A percentile compares a stretch with the other conserved stretches of the same genome.
phyloP scores from a whole-genome alignment of 768 basidiomycete genomes.

The Kwoniella heveanensis region DNA sequence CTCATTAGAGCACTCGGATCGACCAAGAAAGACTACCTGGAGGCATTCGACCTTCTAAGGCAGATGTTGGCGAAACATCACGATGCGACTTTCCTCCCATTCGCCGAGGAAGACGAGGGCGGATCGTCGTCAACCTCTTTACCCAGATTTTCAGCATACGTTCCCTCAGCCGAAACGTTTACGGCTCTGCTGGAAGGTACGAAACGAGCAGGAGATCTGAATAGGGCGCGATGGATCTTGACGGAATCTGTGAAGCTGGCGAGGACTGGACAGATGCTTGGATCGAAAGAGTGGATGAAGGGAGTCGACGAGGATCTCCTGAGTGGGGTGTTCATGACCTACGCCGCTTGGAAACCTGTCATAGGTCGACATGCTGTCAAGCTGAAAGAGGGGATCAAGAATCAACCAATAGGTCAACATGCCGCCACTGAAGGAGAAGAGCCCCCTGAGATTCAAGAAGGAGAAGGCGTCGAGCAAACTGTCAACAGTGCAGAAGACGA shows the following conservation, averaged over 20 bases:
- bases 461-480: too few species aligned
- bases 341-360: constrained; percentile 75
- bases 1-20: constrained; percentile 76
- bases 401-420: background rate
- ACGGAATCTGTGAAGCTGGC: constrained; percentile 70
- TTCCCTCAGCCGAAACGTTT: constrained; percentile 71
- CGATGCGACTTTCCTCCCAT: constrained; percentile 60
- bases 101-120: constrained; percentile 32
- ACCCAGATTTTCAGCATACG: constrained; percentile 44
- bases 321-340: constrained; percentile 82
- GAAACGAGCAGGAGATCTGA: constrained; percentile 80
- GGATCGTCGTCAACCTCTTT: constrained; percentile 55
- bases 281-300: constrained; percentile 19
- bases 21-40: constrained; percentile 66
- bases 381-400: constrained; percentile 42
- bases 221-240: constrained; percentile 82
- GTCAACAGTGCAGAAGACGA: constrained; percentile 10
- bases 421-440: too few species aligned
- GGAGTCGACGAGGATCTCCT: constrained; percentile 69
- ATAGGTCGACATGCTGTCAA: constrained; percentile 64
- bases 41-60: constrained; percentile 79
- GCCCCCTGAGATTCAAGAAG: too few species aligned
- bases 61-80: constrained; percentile 82
- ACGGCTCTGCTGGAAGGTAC: constrained; percentile 84
- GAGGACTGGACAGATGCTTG: constrained; percentile 21